Base-by-base conservation (phyloP, 2,329 filamentous ascomycete genomes). In the Harringtonia aguacate region DNA sequence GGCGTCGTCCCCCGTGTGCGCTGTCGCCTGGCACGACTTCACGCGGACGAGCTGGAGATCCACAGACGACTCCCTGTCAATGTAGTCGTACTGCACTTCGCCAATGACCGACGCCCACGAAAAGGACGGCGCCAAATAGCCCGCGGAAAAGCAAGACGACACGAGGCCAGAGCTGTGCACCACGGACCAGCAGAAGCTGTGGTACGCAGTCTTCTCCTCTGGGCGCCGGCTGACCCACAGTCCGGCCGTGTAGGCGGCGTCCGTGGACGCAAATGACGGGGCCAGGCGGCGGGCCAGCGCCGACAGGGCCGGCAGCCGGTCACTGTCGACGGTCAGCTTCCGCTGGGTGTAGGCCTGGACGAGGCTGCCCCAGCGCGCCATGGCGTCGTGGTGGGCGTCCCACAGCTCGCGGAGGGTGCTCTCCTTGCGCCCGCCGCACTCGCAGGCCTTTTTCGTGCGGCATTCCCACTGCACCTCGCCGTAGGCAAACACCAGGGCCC, bases 261-360 rank as follows among this genome's bases (percentile, higher is more conserved):
- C n/a, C n/a, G 15, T 17, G 9, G 17, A 8, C 33, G 17, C 8
- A 14, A 33, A 33, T 13, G 30, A 33, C 30, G 30, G n/a, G 30
- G 30, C 30, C n/a, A 17, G 7, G 7, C n/a, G 30, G 15, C 33
- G 33, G 4, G 68, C 64, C 12, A 70, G 62, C 7, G 67, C 68
- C 29, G 24, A 20, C 15, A 39, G n/a, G n/a, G 37, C 37, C 7
- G 24, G n/a, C 24, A 39, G 24, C 37, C 27, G 15, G 24, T 39
- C 37, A 6, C 5, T 12, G n/a, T 29, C 24, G 4, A 29, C 14
- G 15, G 37, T 29, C 15, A 39, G 22, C 24, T 20, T 10, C 13
- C 37, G 37, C 27, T 4, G n/a, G 24, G 24, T 29, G 37, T 39
- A 39, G 22, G 27, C n/a, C 14, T 39, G 8, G 10, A 39, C n/a